A percentile compares a stretch with the other conserved stretches of the same genome.
Evolutionary conservation across 129 eudicot species (phyloP).

Genomic region (Flaveria trinervia): DNA sequence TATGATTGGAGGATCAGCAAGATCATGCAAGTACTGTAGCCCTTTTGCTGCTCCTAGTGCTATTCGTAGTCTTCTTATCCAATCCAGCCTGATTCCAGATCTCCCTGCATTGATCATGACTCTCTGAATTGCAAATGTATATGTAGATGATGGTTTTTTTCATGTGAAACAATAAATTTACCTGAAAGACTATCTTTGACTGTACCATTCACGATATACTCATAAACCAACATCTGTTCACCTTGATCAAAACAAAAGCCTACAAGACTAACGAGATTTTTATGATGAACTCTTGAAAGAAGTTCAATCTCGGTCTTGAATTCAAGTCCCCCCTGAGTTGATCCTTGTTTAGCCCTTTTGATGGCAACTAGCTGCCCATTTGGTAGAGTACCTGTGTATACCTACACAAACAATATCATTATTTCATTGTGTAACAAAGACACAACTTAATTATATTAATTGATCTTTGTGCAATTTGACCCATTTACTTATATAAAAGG

Average conservation of each 20-base stretch:
- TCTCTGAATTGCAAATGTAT: not conserved
- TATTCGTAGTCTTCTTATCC: conserved; percentile 57
- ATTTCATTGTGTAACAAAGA: not conserved
- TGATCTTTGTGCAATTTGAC: not conserved
- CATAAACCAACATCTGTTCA: conserved; percentile 72
- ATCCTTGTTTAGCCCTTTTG: conserved; percentile 66
- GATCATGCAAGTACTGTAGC: conserved; percentile 63
- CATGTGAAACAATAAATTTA: conserved; percentile 15
- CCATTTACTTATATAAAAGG: not conserved
- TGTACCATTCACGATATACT: conserved; percentile 58
- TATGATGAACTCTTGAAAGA: conserved; percentile 77
- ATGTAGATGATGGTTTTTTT: no score
- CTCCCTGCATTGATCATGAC: conserved; percentile 37
- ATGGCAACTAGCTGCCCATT: conserved; percentile 59
- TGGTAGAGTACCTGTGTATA: conserved; percentile 61
- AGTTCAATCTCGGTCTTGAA: conserved; percentile 81
- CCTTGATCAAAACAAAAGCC: conserved; percentile 71
- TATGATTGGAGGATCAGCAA: conserved; percentile 69
- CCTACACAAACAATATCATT: conserved; percentile 37
- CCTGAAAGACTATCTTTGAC: conserved; percentile 57
- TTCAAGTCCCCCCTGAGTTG: conserved; percentile 57
- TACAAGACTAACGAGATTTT: conserved; percentile 59
- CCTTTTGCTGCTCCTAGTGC: conserved; percentile 75
- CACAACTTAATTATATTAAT: not conserved
- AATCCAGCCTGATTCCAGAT: conserved; percentile 53